Evolutionary conservation across 129 eudicot species (phyloP).

Genomic region (Tagetes patula): DNA sequence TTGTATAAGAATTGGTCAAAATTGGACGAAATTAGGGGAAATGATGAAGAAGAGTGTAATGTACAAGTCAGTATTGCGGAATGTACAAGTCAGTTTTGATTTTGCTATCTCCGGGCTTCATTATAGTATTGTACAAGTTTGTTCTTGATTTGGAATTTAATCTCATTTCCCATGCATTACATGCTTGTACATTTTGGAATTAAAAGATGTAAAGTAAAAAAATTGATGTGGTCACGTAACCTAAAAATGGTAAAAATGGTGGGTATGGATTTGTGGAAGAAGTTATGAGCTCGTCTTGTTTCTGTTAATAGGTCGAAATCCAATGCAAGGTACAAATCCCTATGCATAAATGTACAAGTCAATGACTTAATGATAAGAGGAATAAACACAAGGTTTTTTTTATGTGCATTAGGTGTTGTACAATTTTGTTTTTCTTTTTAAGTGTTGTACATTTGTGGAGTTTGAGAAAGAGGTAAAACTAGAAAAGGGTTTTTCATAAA

Average conservation of each 20-base stretch:
- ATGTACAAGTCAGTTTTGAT: not conserved
- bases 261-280: slow-evolving; percentile 3
- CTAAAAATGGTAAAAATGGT: slow-evolving; percentile 5
- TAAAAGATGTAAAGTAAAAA: not conserved
- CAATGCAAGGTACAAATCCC: slow-evolving; percentile 23
- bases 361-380: not conserved
- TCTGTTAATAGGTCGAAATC: slow-evolving; percentile 22
- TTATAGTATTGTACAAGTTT: not conserved
- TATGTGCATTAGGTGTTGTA: slow-evolving; percentile 2
- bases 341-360: slow-evolving; percentile 18
- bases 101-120: not conserved
- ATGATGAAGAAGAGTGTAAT: slow-evolving; percentile 6
- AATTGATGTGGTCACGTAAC: not conserved
- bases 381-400: not conserved
- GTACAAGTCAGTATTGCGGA: slow-evolving; percentile 34
- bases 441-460: slow-evolving; percentile 20
- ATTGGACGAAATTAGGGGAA: slow-evolving; percentile 8
- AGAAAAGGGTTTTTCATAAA: slow-evolving; percentile 10
- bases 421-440: slow-evolving; percentile 3
- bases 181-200: slow-evolving; percentile 20
- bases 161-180: slow-evolving; percentile 23
- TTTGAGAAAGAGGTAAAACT: slow-evolving; percentile 22
- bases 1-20: slow-evolving; percentile 32
- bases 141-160: not conserved
- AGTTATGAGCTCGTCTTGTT: slow-evolving; percentile 12